Base-by-base conservation (phyloP, 2,329 filamentous ascomycete species). In the Ascochyta fabae region DNA sequence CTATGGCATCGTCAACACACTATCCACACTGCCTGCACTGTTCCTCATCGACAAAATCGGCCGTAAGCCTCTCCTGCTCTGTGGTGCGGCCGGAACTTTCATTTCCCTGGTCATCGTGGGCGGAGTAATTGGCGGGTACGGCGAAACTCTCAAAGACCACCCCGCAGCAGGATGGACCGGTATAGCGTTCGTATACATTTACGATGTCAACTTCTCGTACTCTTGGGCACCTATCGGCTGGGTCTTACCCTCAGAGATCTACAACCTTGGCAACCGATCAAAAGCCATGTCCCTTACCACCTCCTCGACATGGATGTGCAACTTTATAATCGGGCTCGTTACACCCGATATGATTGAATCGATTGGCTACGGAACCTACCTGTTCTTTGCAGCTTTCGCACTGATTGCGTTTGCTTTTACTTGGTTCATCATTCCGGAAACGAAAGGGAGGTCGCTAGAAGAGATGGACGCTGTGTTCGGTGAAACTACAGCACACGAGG, bases 381-480 rank as follows among this genome's bases (percentile, higher is more conserved):
- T 83, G 60, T 79, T 84, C 66, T 83, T 81, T 76, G 83, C 73
- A 73, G 79, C 52, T 60, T 84, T 67, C 79, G 79, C 62, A 71
- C 71, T 55, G 44, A 71, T 83, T 56, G 81, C 79, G 42, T 75
- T 74, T 40, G 66, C 73, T 44, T 78, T 77, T 63, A 70, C 75
- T 6, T 78, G 67, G 65, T 87, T 88, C 69, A 84, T 86, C 74
- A 62, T 95, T 67, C 62, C 59, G 3, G 62, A 95, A 80, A 96
- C 91, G 45, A 95, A 94, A 80, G 89, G 89, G 4, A 82, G 91
- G 10, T 86, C 84, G 0, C 82, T 95, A 13, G 91, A 96, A 74
- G 84, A 95, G 76, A 87, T 96, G 52, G 90, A 95, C 78, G 85
- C 84, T 80, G 92, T 93, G 87, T 87, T 93, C 82, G 89, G 91